Evolutionary conservation across 2,329 filamentous ascomycete species (phyloP).

Genomic region (Fusarium denticulatum): DNA sequence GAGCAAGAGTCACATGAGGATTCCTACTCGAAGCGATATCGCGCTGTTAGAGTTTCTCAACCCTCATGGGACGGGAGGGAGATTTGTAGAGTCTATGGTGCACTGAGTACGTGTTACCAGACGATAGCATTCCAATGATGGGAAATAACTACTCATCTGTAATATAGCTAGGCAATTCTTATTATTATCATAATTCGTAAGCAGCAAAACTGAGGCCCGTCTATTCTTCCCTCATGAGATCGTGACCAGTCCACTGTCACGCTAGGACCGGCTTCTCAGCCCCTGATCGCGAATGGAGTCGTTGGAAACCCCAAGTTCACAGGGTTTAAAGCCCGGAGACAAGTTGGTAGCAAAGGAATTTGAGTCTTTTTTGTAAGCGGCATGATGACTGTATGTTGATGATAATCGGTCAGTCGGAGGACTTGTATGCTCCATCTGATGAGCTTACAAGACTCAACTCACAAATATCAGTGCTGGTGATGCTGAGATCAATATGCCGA

Average conservation of each 20-base stretch:
- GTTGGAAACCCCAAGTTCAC: slow-evolving; percentile 11
- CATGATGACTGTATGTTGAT: not conserved
- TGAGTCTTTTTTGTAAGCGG: not conserved
- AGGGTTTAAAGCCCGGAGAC: not conserved
- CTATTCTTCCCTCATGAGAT: slow-evolving; percentile 1
- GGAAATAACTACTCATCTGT: not conserved
- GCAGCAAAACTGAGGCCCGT: slow-evolving; percentile 1
- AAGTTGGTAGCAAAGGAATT: not conserved
- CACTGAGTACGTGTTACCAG: not conserved
- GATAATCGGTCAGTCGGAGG: not conserved
- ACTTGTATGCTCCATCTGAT: not conserved
- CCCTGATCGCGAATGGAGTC: slow-evolving; percentile 24
- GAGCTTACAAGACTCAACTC: not conserved
- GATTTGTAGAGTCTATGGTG: not conserved
- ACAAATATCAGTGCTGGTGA: not conserved
- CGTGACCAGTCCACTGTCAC: not conserved
- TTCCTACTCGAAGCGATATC: not conserved
- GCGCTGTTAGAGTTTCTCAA: slow-evolving; percentile 11
- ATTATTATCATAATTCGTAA: not conserved
- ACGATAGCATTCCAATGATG: not conserved
- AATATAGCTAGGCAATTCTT: not conserved
- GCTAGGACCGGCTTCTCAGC: slow-evolving; percentile 17
- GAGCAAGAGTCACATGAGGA: slow-evolving; percentile 16
- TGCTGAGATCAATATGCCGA: not conserved
- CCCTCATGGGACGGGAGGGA: not conserved